Base-by-base conservation (phyloP, 768 basidiomycete species). In the Mycena maculata region DNA sequence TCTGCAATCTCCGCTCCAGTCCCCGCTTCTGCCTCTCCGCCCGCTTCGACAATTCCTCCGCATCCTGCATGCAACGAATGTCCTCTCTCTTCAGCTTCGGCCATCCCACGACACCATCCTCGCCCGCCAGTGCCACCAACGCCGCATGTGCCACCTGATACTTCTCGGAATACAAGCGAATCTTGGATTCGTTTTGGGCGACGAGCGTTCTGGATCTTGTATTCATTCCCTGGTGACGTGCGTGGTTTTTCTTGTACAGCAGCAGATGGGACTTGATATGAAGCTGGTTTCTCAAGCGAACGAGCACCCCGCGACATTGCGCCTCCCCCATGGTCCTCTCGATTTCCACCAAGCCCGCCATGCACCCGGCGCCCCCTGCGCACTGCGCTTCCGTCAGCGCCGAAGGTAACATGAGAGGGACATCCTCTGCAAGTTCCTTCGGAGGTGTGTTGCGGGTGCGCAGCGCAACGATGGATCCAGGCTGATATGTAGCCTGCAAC, bases 91-190 rank as follows among this genome's bases (percentile, higher is more conserved):
- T 12, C 9, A 62, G 38, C 39, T 18, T 23, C 38, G 30, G 2
- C 49, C 49, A 62, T 3, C 60, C 60, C 0, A 62, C 60, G 3
- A 9, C 36, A 11, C 20, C 50, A 22, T 39, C 38, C 20, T 39
- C 60, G 3, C 50, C 60, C 4, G 5, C 10, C 16, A 62, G 31
- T 11, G 15, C 28, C 6, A 8, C 22, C n/a, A 61, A 5, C 15
- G 71, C 66, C n/a, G 22, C 16, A 23, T 54, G 44, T 11, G 69
- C 69, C 2, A 11, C 25, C 5, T 48, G 52, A 30, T 71, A 72
- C 23, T 55, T 70, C 49, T 65, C 58, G 8, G 59, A 58, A 28
- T 49, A 23, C 1, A 42, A 49, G 11, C 47, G 41, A n/a, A 68
- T 50, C 33, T 65, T 70, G n/a, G 39, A 39, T 23, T 71, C 58